phyloP scores from a whole-genome alignment of 257 asterid species.

The Paulownia fortunei region DNA sequence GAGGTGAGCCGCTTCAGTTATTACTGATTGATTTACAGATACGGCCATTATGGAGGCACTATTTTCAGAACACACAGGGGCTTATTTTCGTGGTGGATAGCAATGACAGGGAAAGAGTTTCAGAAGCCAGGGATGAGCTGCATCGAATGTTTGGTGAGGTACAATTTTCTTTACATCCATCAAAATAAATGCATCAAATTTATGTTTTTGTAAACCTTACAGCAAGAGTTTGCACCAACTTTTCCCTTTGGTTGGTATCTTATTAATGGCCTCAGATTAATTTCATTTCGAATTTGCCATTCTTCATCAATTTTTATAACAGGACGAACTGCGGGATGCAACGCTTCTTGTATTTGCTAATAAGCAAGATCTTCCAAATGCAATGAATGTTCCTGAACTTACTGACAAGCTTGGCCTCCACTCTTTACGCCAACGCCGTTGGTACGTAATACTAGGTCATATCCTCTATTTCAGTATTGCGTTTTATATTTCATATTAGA shows the following conservation, averaged over 20 bases:
- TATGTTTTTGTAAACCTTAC: slow-evolving; percentile 1
- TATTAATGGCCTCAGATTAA: slow-evolving; percentile 9
- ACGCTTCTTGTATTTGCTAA: slow-evolving; percentile 52
- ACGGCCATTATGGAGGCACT: slow-evolving; percentile 56
- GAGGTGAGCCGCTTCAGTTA: neutral
- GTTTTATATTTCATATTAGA: too few species aligned
- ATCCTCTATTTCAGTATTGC: too few species aligned
- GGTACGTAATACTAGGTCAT: too few species aligned
- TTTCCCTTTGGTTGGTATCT: neutral
- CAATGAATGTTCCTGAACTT: slow-evolving; percentile 50
- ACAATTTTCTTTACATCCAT: neutral
- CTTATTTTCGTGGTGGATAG: slow-evolving; percentile 61
- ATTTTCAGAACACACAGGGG: slow-evolving; percentile 55
- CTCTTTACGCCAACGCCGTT: slow-evolving; percentile 46
- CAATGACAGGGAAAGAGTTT: slow-evolving; percentile 47
- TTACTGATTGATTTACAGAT: slow-evolving; percentile 33
- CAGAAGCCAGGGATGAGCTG: slow-evolving; percentile 57
- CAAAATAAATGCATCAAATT: slow-evolving; percentile 29
- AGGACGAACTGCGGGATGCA: slow-evolving; percentile 51
- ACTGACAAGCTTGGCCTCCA: slow-evolving; percentile 53
- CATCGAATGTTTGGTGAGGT: slow-evolving; percentile 57
- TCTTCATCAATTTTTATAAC: neutral
- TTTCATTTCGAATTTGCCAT: neutral
- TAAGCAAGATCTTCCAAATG: slow-evolving; percentile 57
- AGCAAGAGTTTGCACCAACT: neutral